Evolutionary conservation across 805 yeast genomes (phyloP), one percentile per base, ranked within the genome.

Genomic region (Barnettozyma sp.): DNA sequence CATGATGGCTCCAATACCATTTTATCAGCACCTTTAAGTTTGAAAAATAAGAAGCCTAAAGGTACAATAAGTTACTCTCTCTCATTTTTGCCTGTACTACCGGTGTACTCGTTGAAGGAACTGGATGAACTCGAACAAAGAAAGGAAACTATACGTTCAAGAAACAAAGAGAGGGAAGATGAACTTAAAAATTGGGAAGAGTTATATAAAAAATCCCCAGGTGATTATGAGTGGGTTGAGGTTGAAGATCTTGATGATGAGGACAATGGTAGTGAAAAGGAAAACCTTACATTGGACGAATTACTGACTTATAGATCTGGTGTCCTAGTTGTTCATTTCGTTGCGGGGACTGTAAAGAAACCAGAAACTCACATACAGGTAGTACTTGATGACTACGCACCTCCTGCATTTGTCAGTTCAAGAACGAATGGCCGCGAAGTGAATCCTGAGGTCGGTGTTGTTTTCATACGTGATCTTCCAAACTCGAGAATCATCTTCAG

Each of bases 401-500:
- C 65, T 34, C 86, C 92, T 2, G 66, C 75, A 3, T 75, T 72
- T 38, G 65, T 66, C 7, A 62, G 82, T 1, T 55, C 71, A 9
- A 70, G 64, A 48, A 54, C 76, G 2, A 66, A 59, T 21, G 73
- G 73, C 22, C 68, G 69, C 34, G 52, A 43, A 10, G 54, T 82
- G 21, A 50, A 66, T 17, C 51, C 68, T 12, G 72, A 74, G n/a
- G 54, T 59, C 17, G 81, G 78, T 15, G 73, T 69, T 41, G 73
- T 72, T 1, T 82, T 82, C 45, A 65, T 83, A 33, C 73, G 94
- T 56, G 92, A 83, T 54, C 66, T 83, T 48, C 70, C 71, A 27
- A 68, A 81, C 52, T 78, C 87, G 24, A 63, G 58, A 32, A 44
- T 74, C 28, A 58, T 74, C 24, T 60, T 83, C 44, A 68, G 90